Percentiles rank a stretch among this genome's conserved stretches.
phyloP scores from a whole-genome alignment of 2,329 filamentous ascomycete genomes.

The Pyricularia sp. region DNA sequence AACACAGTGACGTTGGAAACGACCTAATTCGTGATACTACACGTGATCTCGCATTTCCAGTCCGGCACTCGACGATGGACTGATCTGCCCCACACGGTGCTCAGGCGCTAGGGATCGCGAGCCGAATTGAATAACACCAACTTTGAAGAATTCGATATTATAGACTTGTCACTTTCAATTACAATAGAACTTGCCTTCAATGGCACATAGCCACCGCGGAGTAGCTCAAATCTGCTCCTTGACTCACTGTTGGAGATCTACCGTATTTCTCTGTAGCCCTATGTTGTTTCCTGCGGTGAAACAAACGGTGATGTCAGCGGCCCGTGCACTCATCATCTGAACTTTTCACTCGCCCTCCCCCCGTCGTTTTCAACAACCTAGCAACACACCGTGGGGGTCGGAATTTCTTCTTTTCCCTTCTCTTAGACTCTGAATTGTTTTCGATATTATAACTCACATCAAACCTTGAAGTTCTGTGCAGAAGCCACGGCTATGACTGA shows the following conservation, averaged over 20 bases:
- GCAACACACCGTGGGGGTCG: background rate
- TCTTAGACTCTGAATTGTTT: too few relatives aligned
- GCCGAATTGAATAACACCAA: background rate
- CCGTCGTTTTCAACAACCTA: background rate
- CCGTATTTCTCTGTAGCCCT: background rate
- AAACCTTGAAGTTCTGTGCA: background rate
- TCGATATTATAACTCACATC: too few relatives aligned
- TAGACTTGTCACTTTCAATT: background rate
- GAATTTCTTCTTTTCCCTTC: background rate
- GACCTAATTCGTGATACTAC: too few relatives aligned
- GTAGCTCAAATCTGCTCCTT: background rate
- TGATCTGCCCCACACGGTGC: background rate
- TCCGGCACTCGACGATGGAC: too few relatives aligned
- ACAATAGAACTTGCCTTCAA: background rate
- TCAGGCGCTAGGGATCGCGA: background rate
- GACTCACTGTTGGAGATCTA: background rate
- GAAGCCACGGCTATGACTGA: background rate
- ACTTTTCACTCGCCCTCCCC: background rate
- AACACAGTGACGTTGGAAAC: too few relatives aligned
- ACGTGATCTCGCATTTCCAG: too few relatives aligned
- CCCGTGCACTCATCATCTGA: background rate
- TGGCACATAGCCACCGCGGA: background rate
- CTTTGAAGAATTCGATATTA: background rate
- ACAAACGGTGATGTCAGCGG: background rate
- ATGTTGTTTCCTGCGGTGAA: background rate